Conservation (phyloP, 2,329 filamentous ascomycete species). For the Pseudogymnoascus sp. region DNA sequence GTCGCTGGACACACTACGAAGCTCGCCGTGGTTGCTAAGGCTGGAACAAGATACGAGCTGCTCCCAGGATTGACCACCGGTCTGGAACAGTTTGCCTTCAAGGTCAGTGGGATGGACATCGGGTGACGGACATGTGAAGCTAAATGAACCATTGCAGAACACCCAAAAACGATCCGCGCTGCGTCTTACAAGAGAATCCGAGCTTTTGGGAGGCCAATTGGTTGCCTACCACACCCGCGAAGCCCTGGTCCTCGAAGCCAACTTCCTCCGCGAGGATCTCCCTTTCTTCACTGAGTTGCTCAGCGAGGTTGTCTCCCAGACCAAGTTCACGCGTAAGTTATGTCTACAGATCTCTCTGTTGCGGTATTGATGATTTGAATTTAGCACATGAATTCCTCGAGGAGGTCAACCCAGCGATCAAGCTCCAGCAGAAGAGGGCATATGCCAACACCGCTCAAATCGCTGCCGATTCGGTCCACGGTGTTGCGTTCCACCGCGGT, state of each 20-base stretch:
- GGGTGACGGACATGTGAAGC: neutral
- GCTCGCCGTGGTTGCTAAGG: slow-evolving; percentile 86
- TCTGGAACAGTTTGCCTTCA: slow-evolving; percentile 94
- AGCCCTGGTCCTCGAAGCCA: slow-evolving; percentile 84
- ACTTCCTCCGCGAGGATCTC: slow-evolving; percentile 90
- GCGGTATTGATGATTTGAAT: slow-evolving; percentile 11
- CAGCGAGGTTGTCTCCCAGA: slow-evolving; percentile 80
- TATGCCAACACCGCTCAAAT: slow-evolving; percentile 55
- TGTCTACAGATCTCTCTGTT: slow-evolving; percentile 12
- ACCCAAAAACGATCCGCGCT: slow-evolving; percentile 82
- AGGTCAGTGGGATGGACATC: slow-evolving; percentile 42
- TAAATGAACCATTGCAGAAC: slow-evolving; percentile 45
- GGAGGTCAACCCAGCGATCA: slow-evolving; percentile 70
- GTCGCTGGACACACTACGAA: slow-evolving; percentile 81
- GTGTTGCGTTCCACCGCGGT: slow-evolving; percentile 84
- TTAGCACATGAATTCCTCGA: slow-evolving; percentile 85
- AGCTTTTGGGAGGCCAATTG: slow-evolving; percentile 90
- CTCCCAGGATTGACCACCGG: slow-evolving; percentile 83
- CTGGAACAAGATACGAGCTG: slow-evolving; percentile 86
- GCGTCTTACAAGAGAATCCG: slow-evolving; percentile 88
- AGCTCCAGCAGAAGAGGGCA: slow-evolving; percentile 67
- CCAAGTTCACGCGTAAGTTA: slow-evolving; percentile 69
- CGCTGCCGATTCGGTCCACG: slow-evolving; percentile 79
- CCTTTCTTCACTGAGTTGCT: slow-evolving; percentile 97
- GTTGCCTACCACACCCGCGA: slow-evolving; percentile 84